phyloP scores from a whole-genome alignment of 305 asterid genomes.

The Fraxinus ornus region DNA sequence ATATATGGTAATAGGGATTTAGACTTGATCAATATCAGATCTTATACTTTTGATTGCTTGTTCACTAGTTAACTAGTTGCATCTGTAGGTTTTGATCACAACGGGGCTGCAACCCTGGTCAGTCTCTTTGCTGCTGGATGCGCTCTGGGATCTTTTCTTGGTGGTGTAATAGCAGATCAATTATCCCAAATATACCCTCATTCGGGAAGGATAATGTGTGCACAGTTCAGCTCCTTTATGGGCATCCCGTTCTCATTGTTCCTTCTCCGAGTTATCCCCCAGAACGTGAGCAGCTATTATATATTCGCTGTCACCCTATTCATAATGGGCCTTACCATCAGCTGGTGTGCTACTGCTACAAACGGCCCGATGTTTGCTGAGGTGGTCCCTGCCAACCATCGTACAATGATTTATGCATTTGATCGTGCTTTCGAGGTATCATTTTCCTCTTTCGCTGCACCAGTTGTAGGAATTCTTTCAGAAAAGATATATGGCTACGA shows the following conservation, averaged over 20 bases:
- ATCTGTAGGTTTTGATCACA: constrained; percentile 85
- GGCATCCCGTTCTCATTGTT: constrained; percentile 87
- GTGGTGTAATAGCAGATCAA: constrained; percentile 82
- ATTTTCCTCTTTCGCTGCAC: constrained; percentile 89
- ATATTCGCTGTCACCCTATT: constrained; percentile 69
- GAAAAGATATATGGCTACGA: constrained; percentile 85
- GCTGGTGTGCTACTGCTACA: constrained; percentile 88
- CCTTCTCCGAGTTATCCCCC: constrained; percentile 72
- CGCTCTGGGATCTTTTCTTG: constrained; percentile 79
- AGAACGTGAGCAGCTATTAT: constrained; percentile 54
- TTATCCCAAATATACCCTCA: constrained; percentile 70
- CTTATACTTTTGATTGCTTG: neutral
- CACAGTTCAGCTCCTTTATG: constrained; percentile 84
- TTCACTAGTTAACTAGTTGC: neutral
- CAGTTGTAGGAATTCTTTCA: constrained; percentile 77
- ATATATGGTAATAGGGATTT: too few species aligned
- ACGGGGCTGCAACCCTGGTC: constrained; percentile 73
- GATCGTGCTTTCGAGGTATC: constrained; percentile 90
- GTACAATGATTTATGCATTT: constrained; percentile 90
- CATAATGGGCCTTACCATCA: constrained; percentile 84
- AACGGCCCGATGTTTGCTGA: constrained; percentile 96
- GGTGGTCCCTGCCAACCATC: constrained; percentile 85
- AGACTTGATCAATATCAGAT: neutral
- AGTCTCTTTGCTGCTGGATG: constrained; percentile 89
- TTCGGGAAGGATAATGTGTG: constrained; percentile 83